Base-by-base conservation (phyloP, 352 stramenopile genomes). In the Pythium aquatile region DNA sequence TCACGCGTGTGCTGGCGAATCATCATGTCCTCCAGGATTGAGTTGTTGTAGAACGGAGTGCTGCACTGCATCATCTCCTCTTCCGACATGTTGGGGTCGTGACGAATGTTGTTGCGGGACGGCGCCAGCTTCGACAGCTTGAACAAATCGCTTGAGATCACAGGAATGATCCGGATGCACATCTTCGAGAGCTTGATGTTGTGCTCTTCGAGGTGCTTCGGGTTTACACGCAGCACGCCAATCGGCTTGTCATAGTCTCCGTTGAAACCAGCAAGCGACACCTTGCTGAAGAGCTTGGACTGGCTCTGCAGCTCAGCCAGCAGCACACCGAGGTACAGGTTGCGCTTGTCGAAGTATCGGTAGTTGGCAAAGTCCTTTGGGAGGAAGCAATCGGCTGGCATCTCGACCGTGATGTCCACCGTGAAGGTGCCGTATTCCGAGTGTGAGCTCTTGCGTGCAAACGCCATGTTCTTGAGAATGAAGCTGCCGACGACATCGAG, bases 1-100 rank as follows among this genome's bases (percentile, higher is more conserved):
- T 92, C 82, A 33, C 83, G 69, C 32, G 92, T 91, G 65, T 97
- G 91, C 29, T 86, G 73, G 2, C 78, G 78, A 44, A 95, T 68
- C 72, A 86, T 79, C 85, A 97, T 93, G 64, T 97, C 91, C 63
- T 97, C 91, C n/a, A 97, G 64, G 20, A 97, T 90, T 5, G 82
- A 74, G 60, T 92, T 96, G 72, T 97, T 97, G 84, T 97, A 97
- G 48, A 84, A 75, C 20, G 91, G 91, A 9, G 88, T 97, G 53
- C 76, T 76, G 63, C 82, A 86, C 44, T 76, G 65, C 60, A 76
- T 78, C 75, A 88, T 89, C 56, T 90, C 81, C 3, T 85, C 61
- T 55, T 92, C 82, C 0, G 78, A 90, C 76, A 92, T 88, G 54
- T 75, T 78, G 1, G 77, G 72, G 46, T 91, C 82, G 47, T 91